Conservation (phyloP, 257 asterid species). For the Capsicum baccatum region DNA sequence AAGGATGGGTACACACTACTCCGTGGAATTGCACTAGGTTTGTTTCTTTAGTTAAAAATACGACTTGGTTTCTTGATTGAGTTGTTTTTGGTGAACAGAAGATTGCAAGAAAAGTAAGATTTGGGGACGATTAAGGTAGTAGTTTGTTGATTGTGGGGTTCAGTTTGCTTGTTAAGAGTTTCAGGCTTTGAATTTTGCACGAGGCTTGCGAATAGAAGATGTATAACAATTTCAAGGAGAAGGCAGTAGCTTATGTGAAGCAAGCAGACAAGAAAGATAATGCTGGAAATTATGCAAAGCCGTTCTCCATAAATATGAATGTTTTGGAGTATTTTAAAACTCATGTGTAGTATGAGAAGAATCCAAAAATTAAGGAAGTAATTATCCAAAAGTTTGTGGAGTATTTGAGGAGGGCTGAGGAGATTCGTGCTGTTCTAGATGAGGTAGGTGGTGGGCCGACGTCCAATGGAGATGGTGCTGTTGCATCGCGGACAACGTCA, state of each 20-base stretch:
- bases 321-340: conserved; percentile 94
- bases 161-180: neutral
- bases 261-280: conserved; percentile 95
- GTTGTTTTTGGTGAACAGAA: neutral
- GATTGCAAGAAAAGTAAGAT: neutral
- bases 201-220: conserved; percentile 39
- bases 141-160: neutral
- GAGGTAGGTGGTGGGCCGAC: conserved; percentile 94
- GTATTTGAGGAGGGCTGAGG: conserved; percentile 96
- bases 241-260: conserved; percentile 91
- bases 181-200: neutral
- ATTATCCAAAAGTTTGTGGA: conserved; percentile 92
- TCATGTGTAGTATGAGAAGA: conserved; percentile 93
- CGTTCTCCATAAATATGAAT: conserved; percentile 93
- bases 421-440: conserved; percentile 87
- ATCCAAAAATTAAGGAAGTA: conserved; percentile 91
- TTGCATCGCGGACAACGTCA: conserved; percentile 76
- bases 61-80: neutral
- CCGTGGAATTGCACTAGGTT: too few relatives aligned
- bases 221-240: conserved; percentile 47
- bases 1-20: too few relatives aligned
- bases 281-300: conserved; percentile 93
- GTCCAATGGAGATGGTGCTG: conserved; percentile 79
- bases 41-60: neutral
- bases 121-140: neutral